phyloP scores from a whole-genome alignment of 495 filamentous ascomycete species.

The Tuber aestivum region DNA sequence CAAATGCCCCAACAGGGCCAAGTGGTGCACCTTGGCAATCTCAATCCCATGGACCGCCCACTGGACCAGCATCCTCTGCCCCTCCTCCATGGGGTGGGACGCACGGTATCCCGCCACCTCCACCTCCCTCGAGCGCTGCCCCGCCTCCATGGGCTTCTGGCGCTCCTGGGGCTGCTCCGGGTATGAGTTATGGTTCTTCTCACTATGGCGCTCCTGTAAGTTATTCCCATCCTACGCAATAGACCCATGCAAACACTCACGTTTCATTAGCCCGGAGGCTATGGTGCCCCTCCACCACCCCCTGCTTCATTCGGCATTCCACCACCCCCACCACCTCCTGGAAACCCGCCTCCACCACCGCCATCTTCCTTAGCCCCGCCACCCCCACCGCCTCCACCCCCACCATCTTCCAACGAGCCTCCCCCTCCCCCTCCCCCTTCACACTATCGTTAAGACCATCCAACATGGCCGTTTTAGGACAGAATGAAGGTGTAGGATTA shows the following conservation, averaged over 20 bases:
- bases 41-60: constrained; percentile 37
- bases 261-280: constrained; percentile 33
- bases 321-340: constrained; percentile 32
- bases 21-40: constrained; percentile 47
- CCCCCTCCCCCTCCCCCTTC: constrained; percentile 40
- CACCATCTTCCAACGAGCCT: constrained; percentile 38
- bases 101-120: constrained; percentile 34
- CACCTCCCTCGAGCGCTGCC: constrained; percentile 22
- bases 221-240: background rate
- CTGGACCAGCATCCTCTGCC: constrained; percentile 29
- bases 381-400: constrained; percentile 35
- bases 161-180: constrained; percentile 40
- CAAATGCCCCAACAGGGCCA: constrained; percentile 38
- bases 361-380: constrained; percentile 30
- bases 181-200: constrained; percentile 39
- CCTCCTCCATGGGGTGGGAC: constrained; percentile 33
- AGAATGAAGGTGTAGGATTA: background rate
- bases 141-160: constrained; percentile 38
- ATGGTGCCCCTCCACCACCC: constrained; percentile 38
- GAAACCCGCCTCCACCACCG: constrained; percentile 36
- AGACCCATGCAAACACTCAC: constrained; percentile 13
- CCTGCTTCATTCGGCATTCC: constrained; percentile 37
- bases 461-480: background rate
- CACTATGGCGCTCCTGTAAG: constrained; percentile 40
- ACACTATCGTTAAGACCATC: background rate